Percentiles rank a stretch among this genome's conserved stretches.
Evolutionary conservation across 2,329 filamentous ascomycete genomes (phyloP).

Genomic region (Cercospora sojina): DNA sequence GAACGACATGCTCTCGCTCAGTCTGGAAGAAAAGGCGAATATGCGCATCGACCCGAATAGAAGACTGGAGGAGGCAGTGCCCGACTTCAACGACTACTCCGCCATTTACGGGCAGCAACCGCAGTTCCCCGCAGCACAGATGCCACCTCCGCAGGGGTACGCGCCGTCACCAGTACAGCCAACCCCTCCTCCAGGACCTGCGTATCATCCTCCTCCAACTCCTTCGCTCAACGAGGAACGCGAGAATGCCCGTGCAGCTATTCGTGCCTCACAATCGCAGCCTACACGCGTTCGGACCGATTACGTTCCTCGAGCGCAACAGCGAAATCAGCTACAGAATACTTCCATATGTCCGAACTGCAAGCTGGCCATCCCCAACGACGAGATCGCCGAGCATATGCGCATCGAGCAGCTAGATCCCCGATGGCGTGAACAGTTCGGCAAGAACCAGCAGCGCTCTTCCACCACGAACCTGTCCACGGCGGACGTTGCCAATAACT

Average conservation of each 20-base stretch:
- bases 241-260: conserved; percentile 66
- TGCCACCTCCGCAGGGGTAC: conserved; percentile 27
- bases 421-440: conserved; percentile 92
- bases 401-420: conserved; percentile 92
- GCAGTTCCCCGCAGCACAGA: conserved; percentile 33
- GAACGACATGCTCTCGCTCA: conserved; percentile 88
- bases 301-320: conserved; percentile 82
- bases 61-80: conserved; percentile 93
- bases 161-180: conserved; percentile 26
- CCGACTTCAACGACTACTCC: conserved; percentile 62
- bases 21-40: conserved; percentile 89
- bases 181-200: conserved; percentile 36
- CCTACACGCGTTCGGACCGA: conserved; percentile 82
- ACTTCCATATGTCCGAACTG: conserved; percentile 89
- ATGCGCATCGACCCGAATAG: conserved; percentile 79
- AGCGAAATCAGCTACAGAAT: conserved; percentile 47
- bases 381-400: conserved; percentile 90
- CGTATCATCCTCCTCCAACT: conserved; percentile 27
- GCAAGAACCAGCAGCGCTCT: conserved; percentile 80
- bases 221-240: conserved; percentile 41
- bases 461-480: conserved; percentile 84
- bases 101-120: conserved; percentile 37
- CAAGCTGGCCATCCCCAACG: conserved; percentile 80
- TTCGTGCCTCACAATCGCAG: conserved; percentile 59
- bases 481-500: conserved; percentile 84